A percentile compares a stretch with the other conserved stretches of the same genome.
Conservation (phyloP, 441 rosid species). For the Raphanus hybrid region DNA sequence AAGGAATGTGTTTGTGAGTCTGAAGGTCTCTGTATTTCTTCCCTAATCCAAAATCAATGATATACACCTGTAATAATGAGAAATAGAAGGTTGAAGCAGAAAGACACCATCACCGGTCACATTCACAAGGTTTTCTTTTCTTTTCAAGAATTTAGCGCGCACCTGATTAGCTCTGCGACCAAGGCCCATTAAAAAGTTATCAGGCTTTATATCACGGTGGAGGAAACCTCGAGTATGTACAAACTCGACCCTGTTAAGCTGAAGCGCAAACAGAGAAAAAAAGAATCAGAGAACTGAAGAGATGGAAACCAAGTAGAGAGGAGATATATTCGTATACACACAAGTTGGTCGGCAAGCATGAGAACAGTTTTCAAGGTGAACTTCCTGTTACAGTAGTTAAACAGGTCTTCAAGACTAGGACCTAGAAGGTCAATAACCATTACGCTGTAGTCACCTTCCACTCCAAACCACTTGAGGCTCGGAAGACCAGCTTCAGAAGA, state of each 20-base stretch:
- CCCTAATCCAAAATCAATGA: constrained; percentile 90
- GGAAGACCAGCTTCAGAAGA: constrained; percentile 78
- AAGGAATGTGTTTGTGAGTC: constrained; percentile 95
- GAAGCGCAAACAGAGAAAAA: constrained; percentile 32
- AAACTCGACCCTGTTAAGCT: constrained; percentile 94
- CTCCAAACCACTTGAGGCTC: constrained; percentile 94
- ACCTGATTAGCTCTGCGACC: constrained; percentile 94
- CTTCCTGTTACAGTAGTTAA: constrained; percentile 91
- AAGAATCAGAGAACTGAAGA: constrained; percentile 1
- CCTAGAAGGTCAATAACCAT: constrained; percentile 98
- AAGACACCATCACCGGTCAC: background rate
- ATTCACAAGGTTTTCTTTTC: background rate
- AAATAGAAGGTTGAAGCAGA: constrained; percentile 12
- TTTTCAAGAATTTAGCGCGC: background rate
- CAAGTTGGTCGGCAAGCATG: constrained; percentile 96
- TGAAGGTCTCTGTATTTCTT: constrained; percentile 96
- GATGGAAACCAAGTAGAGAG: constrained; percentile 18
- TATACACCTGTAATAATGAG: constrained; percentile 61
- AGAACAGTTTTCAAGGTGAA: constrained; percentile 85
- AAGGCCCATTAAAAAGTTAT: constrained; percentile 93
- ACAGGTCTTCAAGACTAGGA: constrained; percentile 93
- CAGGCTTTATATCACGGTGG: constrained; percentile 98
- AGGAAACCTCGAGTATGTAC: constrained; percentile 97
- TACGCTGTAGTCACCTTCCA: constrained; percentile 78
- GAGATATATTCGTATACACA: constrained; percentile 38